Evolutionary conservation across 2,329 filamentous ascomycete species (phyloP), one percentile per base, ranked within the genome.

Genomic region (Colletotrichum sp.): DNA sequence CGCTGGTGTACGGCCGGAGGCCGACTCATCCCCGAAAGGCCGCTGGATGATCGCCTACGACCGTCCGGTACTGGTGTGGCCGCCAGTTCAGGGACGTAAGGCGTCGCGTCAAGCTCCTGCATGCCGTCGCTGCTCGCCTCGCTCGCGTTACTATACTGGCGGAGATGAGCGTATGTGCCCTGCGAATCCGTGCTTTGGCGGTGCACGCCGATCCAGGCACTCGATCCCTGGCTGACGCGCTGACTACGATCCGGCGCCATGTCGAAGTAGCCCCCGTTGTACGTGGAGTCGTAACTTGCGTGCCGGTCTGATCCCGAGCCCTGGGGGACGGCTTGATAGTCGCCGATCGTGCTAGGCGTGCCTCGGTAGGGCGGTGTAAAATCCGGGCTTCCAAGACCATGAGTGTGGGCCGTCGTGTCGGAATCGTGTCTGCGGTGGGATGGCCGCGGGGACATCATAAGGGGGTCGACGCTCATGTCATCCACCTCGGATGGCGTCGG

Each of bases 141-240:
- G 58, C 88, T 89, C 7, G 84, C 83, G 75, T 87, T 84, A 79
- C 87, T 89, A 60, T 80, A 80, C 8, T 88, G 82, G 3, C 88
- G 85, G 61, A 83, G 81, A 69, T 88, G 87, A 3, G 76, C 77
- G 70, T 82, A 83, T 6, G 79, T 80, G 16, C 80, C 81, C 66
- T 84, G 82, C 4, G 86, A 88, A 64, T 88, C 87, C 34, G 80
- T 80, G 77, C 84, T 87, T 32, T 76, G 78, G 4, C 82, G 79
- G 43, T 82, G 78, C 32, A 79, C 76, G 8, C 71, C 74, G 34
- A 71, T 70, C 78, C 66, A 78, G 52, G 73, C 76, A 73, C 26
- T 74, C 30, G 78, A 79, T 43, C 78, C 76, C 68, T 79, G 70
- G 68, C 81, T 73, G 73, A 78, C 56, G 58, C 75, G 77, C 66